A percentile compares a stretch with the other conserved stretches of the same genome.
These are phyloP conservation scores for Candida michaelii DNA, from an alignment of 805 yeast genomes.

Conservation along the genomic window DNA sequence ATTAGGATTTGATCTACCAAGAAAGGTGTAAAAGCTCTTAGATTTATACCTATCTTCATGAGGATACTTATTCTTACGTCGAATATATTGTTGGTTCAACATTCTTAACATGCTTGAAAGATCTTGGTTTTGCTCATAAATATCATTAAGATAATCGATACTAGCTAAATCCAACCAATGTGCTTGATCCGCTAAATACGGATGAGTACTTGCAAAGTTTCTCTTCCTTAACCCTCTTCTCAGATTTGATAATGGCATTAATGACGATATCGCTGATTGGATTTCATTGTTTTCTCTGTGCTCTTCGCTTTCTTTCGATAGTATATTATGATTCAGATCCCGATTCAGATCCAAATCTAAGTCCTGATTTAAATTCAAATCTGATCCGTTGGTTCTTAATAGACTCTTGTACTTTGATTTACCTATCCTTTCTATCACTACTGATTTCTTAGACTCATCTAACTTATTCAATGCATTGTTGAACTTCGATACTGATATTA, in stretches of 20 bases:
- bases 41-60: slow-evolving; percentile 39
- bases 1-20: slow-evolving; percentile 23
- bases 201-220: slow-evolving; percentile 44
- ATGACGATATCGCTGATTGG: slow-evolving; percentile 12
- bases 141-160: slow-evolving; percentile 35
- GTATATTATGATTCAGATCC: neutral
- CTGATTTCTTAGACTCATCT: neutral
- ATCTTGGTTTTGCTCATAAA: slow-evolving; percentile 35
- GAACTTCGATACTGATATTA: slow-evolving; percentile 9
- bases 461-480: neutral
- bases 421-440: slow-evolving; percentile 3
- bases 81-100: slow-evolving; percentile 35
- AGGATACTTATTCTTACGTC: slow-evolving; percentile 32
- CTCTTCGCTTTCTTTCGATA: neutral
- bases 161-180: slow-evolving; percentile 42
- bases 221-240: slow-evolving; percentile 28
- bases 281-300: slow-evolving; percentile 9
- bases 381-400: neutral
- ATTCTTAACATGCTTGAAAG: slow-evolving; percentile 31
- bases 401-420: slow-evolving; percentile 2
- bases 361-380: neutral
- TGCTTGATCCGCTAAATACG: slow-evolving; percentile 45
- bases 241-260: slow-evolving; percentile 12
- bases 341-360: neutral
- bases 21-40: slow-evolving; percentile 36